Evolutionary conservation across 2,329 filamentous ascomycete species (phyloP).

Genomic region (Ceratocystis ficicola): DNA sequence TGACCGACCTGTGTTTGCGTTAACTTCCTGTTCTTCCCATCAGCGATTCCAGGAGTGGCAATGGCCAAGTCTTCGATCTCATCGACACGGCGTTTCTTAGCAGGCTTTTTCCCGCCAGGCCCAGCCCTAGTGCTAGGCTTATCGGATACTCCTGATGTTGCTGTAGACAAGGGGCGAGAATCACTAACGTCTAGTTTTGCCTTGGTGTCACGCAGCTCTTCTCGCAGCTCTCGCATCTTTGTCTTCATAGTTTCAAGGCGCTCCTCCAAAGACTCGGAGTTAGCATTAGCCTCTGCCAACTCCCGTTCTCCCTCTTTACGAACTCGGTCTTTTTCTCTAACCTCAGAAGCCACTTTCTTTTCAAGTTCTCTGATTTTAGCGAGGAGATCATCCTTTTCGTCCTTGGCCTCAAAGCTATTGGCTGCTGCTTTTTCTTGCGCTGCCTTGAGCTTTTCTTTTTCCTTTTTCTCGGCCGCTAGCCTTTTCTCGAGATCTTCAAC

Average conservation of each 20-base stretch:
- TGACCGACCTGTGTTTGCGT: constrained; percentile 52
- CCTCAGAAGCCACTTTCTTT: constrained; percentile 32
- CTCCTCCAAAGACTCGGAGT: constrained; percentile 54
- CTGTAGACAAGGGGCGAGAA: constrained; percentile 15
- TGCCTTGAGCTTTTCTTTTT: constrained; percentile 36
- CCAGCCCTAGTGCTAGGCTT: constrained; percentile 29
- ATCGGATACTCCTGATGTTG: constrained; percentile 10
- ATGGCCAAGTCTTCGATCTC: constrained; percentile 39
- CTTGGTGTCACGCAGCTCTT: constrained; percentile 32
- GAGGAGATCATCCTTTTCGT: constrained; percentile 17
- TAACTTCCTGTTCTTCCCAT: constrained; percentile 44
- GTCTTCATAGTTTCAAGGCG: constrained; percentile 56
- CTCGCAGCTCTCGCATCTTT: constrained; percentile 55
- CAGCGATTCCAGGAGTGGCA: constrained; percentile 35
- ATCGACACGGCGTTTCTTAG: constrained; percentile 37
- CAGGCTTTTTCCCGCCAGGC: constrained; percentile 28
- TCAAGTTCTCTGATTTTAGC: constrained; percentile 25
- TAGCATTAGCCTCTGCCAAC: constrained; percentile 47
- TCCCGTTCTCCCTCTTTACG: constrained; percentile 41
- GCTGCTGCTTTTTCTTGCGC: constrained; percentile 22
- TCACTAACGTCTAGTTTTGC: constrained; percentile 33
- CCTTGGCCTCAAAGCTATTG: constrained; percentile 3
- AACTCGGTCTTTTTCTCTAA: constrained; percentile 36
- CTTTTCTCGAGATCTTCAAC: constrained; percentile 31
- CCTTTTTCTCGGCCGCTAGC: constrained; percentile 33